Evolutionary conservation across 2,329 filamentous ascomycete species (phyloP).

Genomic region (Alternaria sp.): DNA sequence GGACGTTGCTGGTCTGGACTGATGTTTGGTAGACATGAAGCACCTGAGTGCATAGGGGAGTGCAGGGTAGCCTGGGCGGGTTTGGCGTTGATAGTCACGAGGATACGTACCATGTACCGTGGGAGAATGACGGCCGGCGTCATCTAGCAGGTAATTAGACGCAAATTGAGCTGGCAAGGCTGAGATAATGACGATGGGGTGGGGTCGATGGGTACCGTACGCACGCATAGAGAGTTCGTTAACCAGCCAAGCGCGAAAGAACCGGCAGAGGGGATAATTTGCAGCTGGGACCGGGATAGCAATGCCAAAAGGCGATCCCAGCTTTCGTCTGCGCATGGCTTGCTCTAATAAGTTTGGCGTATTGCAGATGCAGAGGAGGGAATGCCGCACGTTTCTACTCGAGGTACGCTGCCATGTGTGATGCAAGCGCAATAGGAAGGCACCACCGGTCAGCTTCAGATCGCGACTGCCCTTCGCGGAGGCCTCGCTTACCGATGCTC

Average conservation of each 20-base stretch:
- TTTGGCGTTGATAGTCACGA: background rate
- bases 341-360: background rate
- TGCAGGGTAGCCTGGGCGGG: background rate
- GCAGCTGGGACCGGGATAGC: conserved; percentile 5
- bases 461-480: conserved; percentile 21
- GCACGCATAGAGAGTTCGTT: conserved; percentile 1
- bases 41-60: background rate
- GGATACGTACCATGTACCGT: background rate
- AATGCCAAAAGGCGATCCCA: background rate
- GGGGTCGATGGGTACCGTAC: conserved; percentile 1
- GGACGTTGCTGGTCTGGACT: background rate
- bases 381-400: conserved; percentile 10
- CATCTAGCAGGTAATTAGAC: background rate
- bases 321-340: background rate
- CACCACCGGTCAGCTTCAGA: conserved; percentile 18
- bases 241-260: conserved; percentile 33
- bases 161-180: conserved; percentile 3
- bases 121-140: background rate
- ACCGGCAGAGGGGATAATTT: conserved; percentile 33
- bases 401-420: conserved; percentile 6
- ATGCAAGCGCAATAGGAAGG: conserved; percentile 17
- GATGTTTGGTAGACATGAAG: background rate
- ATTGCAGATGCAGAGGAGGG: background rate
- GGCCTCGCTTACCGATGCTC: conserved; percentile 31
- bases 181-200: conserved; percentile 11